Conservation (phyloP, 2,329 filamentous ascomycete genomes). For the Paraconiothyrium brasiliense region DNA sequence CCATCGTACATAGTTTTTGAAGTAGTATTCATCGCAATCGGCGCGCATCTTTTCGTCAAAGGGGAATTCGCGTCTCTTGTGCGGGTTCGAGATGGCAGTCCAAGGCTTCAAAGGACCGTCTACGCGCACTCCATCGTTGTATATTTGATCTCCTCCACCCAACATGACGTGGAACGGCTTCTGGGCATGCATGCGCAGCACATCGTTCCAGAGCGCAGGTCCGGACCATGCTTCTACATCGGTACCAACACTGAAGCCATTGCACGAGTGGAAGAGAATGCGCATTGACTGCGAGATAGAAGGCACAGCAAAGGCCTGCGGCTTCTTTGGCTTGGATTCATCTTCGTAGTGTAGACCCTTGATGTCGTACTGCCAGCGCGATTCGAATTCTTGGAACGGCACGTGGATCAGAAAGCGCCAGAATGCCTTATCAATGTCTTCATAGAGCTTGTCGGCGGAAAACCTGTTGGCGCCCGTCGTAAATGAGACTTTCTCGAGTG, state of each 20-base stretch:
- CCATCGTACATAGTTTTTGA: conserved; percentile 69
- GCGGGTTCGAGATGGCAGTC: conserved; percentile 69
- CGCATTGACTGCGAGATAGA: conserved; percentile 71
- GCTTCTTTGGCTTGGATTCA: conserved; percentile 49
- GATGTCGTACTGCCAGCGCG: conserved; percentile 81
- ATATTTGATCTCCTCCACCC: conserved; percentile 89
- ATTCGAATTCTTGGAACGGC: conserved; percentile 76
- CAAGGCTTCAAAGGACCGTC: conserved; percentile 77
- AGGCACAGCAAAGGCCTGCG: conserved; percentile 63
- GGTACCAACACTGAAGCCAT: conserved; percentile 73
- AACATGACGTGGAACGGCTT: conserved; percentile 76
- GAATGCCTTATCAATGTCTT: conserved; percentile 67
- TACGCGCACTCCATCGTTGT: conserved; percentile 82
- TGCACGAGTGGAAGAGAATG: conserved; percentile 75
- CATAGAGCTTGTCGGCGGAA: conserved; percentile 66
- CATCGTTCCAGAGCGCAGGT: conserved; percentile 71
- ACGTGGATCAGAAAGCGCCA: conserved; percentile 67
- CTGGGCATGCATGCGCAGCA: conserved; percentile 66
- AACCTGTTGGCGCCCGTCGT: conserved; percentile 45
- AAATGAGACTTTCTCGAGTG: conserved; percentile 35
- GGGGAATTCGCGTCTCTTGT: conserved; percentile 66
- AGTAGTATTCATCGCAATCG: conserved; percentile 70
- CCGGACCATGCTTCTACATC: conserved; percentile 71
- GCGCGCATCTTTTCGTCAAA: conserved; percentile 72
- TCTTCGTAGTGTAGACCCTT: conserved; percentile 70